Base-by-base conservation (phyloP, 495 filamentous ascomycete species). In the Penicillium angulare region DNA sequence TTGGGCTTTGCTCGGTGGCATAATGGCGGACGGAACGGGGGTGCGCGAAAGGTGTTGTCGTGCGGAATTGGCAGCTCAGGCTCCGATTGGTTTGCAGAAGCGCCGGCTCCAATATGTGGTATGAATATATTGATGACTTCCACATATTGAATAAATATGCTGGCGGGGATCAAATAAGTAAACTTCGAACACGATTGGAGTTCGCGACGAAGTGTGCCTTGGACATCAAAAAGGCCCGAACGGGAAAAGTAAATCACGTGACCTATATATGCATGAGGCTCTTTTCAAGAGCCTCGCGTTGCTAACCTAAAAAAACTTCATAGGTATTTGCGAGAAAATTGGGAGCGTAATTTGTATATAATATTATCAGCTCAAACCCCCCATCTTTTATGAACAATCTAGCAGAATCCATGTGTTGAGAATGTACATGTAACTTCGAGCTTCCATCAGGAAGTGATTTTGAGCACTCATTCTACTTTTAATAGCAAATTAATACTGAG, bases 31-130 rank as follows among this genome's bases (percentile, higher is more conserved):
- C 52, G 23, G 56, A 56, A n/a, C 47, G 43, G 18, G 61, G 26
- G 10, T 46, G 63, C n/a, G 60, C 12, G 7, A 65, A 41, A n/a
- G 43, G 29, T 23, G 55, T 29, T 16, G 59, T 49, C 48, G 59
- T 61, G 60, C 66, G 73, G 48, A 68, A 63, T 60, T 71, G 71
- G 52, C 67, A 75, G 56, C 65, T 67, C 32, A 73, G 61, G 52
- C 67, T 74, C 32, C 66, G 73, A 41, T 60, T 49, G 7, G 56
- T 61, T 38, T 55, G 60, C 17, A 71, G 54, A 20, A 72, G 50
- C 9, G 57, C 49, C 4, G 60, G 41, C 22, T 69, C 71, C 13
- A 59, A 15, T 0, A 57, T 38, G 7, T 59, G 41, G 3, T 48
- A 50, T 7, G 61, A 40, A n/a, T 59, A 36, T 2, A 58, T 31